Evolutionary conservation across 345 rosid species (phyloP), one percentile per base, ranked within the genome.

Genomic region (Microcos paniculata): DNA sequence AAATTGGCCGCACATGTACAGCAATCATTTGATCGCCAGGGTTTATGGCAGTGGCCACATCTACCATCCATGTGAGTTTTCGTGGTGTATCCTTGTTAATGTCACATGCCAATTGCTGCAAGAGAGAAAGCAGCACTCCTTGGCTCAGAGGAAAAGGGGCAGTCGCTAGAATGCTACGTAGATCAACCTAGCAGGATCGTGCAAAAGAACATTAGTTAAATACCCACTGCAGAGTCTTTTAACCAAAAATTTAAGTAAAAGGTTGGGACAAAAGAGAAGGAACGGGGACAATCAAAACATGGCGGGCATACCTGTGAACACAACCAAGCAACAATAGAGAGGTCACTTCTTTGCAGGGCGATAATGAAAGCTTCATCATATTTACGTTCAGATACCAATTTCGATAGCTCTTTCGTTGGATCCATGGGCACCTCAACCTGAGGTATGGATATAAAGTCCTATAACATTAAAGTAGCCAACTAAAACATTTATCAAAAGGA

Each of bases 31-130:
- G 94, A 77, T 96, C 98, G 6, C 87, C 46, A 8, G 98, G 94
- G 83, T 87, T 87, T 71, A 93, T 91, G 51, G 92, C 90, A 0
- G 88, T 79, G 3, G 92, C 93, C 68, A 96, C 92, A 46, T 88
- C 94, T 1, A 92, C 89, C 94, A 91, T 88, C 98, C 99, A 96
- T 18, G 81, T 70, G 1, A 92, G 85, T 84, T 93, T 96, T 61
- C 76, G 82, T 23, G 90, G 45, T 1, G 84, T 83, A 65, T 96
- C 96, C 16, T 85, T 92, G 85, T 74, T 81, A 31, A 96, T 71
- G 80, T 93, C 98, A 14, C 89, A 90, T 15, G 96, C 88, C 78
- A 96, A 79, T 64, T 93, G 99, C 80, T 93, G 99, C 70, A 96
- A 85, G 30, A 96, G 91, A 11, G 94, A 86, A 9, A 93, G 90